Conservation (phyloP, 768 basidiomycete genomes). For the Mycena alexandri region DNA sequence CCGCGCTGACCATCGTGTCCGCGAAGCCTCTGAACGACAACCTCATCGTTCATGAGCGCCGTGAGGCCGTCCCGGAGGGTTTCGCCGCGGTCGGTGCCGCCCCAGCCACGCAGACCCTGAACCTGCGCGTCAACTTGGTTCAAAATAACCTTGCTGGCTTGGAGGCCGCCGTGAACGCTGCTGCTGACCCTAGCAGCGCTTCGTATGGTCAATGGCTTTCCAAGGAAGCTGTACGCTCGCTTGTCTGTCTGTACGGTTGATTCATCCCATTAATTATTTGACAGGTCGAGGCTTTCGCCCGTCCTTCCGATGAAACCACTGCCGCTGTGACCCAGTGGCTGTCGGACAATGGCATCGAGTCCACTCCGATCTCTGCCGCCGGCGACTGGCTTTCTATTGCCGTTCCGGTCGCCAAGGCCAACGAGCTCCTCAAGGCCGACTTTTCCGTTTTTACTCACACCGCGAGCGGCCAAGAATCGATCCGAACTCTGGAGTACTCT, state of each 20-base stretch:
- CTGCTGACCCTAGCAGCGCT: constrained; percentile 46
- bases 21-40: constrained; percentile 31
- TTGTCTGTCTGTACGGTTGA: not conserved
- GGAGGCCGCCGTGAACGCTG: constrained; percentile 47
- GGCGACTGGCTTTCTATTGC: constrained; percentile 44
- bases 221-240: constrained; percentile 46
- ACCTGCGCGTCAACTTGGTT: constrained; percentile 50
- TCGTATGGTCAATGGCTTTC: constrained; percentile 49
- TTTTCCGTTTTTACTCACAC: constrained; percentile 38
- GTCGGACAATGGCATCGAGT: constrained; percentile 38
- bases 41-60: constrained; percentile 40
- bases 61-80: constrained; percentile 40
- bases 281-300: constrained; percentile 31
- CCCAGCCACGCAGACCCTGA: constrained; percentile 38
- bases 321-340: constrained; percentile 41
- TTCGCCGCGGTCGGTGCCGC: constrained; percentile 41
- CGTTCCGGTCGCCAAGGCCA: constrained; percentile 41
- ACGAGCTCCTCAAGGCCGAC: constrained; percentile 41
- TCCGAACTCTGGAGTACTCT: constrained; percentile 45
- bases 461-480: constrained; percentile 36
- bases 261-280: not conserved
- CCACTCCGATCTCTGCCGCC: constrained; percentile 36
- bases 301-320: constrained; percentile 30
- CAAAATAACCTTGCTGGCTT: constrained; percentile 48
- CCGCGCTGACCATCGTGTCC: constrained; percentile 34